Percentiles rank a stretch among this genome's conserved stretches.
phyloP scores from a whole-genome alignment of 495 filamentous ascomycete genomes.

The Xylaria intraflava region DNA sequence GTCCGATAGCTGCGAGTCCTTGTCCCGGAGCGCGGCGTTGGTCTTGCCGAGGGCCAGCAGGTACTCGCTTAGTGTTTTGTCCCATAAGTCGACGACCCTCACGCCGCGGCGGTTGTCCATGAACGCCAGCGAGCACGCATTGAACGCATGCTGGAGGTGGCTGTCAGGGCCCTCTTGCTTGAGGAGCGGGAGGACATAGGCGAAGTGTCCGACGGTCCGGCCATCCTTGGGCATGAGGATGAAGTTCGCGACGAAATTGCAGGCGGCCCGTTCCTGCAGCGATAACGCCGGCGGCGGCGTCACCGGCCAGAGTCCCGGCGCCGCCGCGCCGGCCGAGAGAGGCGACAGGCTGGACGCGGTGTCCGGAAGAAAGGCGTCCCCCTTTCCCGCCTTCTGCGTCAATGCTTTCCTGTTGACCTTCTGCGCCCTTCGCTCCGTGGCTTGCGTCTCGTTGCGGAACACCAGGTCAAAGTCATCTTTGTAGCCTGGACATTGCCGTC shows the following conservation, averaged over 20 bases:
- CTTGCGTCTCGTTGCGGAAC: conserved; percentile 59
- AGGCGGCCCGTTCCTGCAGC: conserved; percentile 43
- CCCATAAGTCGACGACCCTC: conserved; percentile 24
- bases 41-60: conserved; percentile 47
- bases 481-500: conserved; percentile 62
- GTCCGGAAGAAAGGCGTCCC: not conserved
- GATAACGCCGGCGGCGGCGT: conserved; percentile 26
- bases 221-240: conserved; percentile 43
- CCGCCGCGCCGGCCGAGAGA: conserved; percentile 4
- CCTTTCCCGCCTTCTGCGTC: conserved; percentile 12
- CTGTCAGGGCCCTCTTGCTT: conserved; percentile 39
- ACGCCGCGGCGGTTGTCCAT: conserved; percentile 37
- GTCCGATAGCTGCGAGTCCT: conserved; percentile 42
- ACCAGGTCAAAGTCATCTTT: conserved; percentile 62
- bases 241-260: conserved; percentile 51
- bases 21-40: conserved; percentile 46
- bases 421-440: conserved; percentile 47
- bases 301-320: conserved; percentile 13
- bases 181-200: conserved; percentile 51
- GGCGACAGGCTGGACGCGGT: not conserved
- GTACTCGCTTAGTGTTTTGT: conserved; percentile 38
- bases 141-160: conserved; percentile 50
- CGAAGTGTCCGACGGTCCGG: conserved; percentile 45
- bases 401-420: conserved; percentile 29
- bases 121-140: conserved; percentile 55